Conservation (phyloP, 139 green algal species). For the Microglena sp. region DNA sequence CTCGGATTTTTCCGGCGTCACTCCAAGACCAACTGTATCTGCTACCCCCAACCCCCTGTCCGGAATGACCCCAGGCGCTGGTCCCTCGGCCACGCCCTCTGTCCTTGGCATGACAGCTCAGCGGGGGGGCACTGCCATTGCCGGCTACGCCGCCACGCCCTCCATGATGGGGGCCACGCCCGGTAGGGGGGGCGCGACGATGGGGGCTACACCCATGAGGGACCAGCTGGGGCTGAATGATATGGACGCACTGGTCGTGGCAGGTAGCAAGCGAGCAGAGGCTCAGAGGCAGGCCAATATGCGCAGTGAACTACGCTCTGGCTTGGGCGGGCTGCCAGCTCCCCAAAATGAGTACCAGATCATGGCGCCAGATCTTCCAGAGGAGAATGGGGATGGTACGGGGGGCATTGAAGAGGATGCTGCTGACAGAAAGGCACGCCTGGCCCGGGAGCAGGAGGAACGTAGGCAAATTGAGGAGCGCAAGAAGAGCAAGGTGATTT, state of each 20-base stretch:
- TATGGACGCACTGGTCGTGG: slow-evolving; percentile 3
- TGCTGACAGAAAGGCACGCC: slow-evolving; percentile 51
- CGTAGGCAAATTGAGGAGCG: slow-evolving; percentile 31
- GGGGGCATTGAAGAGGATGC: slow-evolving; percentile 67
- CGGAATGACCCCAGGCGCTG: slow-evolving; percentile 11
- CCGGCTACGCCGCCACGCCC: slow-evolving; percentile 27
- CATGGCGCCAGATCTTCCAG: slow-evolving; percentile 50
- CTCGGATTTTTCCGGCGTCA: slow-evolving; percentile 51
- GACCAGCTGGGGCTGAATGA: slow-evolving; percentile 85
- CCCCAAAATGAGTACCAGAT: slow-evolving; percentile 89
- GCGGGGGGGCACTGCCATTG: slow-evolving; percentile 11
- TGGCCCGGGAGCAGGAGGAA: slow-evolving; percentile 42
- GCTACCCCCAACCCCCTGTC: slow-evolving; percentile 64
- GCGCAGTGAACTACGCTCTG: slow-evolving; percentile 47
- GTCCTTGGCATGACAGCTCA: slow-evolving; percentile 7
- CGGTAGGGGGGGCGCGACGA: neutral
- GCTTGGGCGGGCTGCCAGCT: slow-evolving; percentile 63
- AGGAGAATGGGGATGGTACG: slow-evolving; percentile 22
- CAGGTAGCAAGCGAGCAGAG: slow-evolving; percentile 6
- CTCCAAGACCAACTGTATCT: slow-evolving; percentile 27
- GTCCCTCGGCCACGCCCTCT: slow-evolving; percentile 29
- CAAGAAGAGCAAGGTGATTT: slow-evolving; percentile 31
- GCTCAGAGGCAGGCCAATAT: slow-evolving; percentile 9
- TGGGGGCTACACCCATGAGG: slow-evolving; percentile 33
- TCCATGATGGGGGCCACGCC: slow-evolving; percentile 24